Base-by-base conservation (phyloP, 2,329 filamentous ascomycete species). In the Fusarium nelsonii region DNA sequence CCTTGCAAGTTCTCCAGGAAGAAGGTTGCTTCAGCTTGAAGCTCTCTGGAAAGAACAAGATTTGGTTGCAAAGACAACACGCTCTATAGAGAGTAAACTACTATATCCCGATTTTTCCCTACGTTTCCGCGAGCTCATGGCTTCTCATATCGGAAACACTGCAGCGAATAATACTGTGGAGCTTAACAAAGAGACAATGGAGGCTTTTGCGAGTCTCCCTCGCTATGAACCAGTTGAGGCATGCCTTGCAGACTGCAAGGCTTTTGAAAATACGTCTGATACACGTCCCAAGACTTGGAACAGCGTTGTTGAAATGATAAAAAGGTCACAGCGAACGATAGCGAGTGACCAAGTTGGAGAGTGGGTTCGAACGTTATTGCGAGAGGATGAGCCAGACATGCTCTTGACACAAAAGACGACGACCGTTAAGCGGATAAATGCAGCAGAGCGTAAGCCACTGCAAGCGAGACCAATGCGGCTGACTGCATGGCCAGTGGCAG, bases 1-100 rank as follows among this genome's bases (percentile, higher is more conserved):
- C 12, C 45, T 51, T 10, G 18, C 63, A 6, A 52, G 20, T n/a
- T 53, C 55, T 2, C 64, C 63, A 26, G 71, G 67, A 53, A 77
- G 75, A 60, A 69, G 74, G 32, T 20, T 78, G 2, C 63, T 81
- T 8, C 78, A 78, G 55, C 49, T 80, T 9, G 78, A 80, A 64
- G 77, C 77, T 46, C 33, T 80, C 15, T 73, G 64, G 70, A 80
- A 76, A 43, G 79, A 81, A 53, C 73, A 73, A 44, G 72, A 68
- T 5, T 58, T 65, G 26, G 74, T 79, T 30, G 56, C 70, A 40
- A 78, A 73, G 37, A 73, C 73, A 5, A 76, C 72, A 6, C 53
- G 49, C 9, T 77, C 77, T 4, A 78, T 81, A 10, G 78, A 81
- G 60, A 79, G 76, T 59, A 78, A 78, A 58, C 67, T 81, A 15